These are phyloP conservation scores for Drechmeria coniospora DNA, from an alignment of 2,329 filamentous ascomycete species.

Conservation along the genomic window DNA sequence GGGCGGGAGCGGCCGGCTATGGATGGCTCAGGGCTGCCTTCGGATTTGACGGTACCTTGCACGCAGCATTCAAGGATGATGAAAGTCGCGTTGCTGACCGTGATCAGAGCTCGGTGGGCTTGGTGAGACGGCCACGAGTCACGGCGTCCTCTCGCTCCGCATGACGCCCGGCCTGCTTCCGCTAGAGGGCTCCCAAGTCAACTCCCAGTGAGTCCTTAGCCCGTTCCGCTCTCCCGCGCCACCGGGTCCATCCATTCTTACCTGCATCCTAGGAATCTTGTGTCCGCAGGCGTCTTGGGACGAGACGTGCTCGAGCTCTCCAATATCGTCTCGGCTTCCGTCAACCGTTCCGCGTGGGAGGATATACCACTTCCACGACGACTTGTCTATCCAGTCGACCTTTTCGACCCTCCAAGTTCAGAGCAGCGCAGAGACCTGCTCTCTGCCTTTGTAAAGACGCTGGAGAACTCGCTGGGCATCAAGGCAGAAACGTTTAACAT, in stretches of 20 bases:
- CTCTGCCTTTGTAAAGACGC: conserved; percentile 9
- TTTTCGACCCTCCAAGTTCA: conserved; percentile 3
- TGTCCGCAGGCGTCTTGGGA: conserved; percentile 9
- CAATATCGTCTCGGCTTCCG: conserved; percentile 5
- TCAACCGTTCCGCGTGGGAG: conserved; percentile 3
- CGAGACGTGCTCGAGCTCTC: conserved; percentile 12
- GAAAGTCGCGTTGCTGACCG: background rate
- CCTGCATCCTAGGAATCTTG: conserved; percentile 4
- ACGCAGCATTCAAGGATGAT: background rate
- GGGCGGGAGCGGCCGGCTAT: conserved; percentile 21
- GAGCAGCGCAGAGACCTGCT: conserved; percentile 5
- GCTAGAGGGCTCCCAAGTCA: conserved; percentile 3
- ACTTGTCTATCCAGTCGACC: conserved; percentile 13
- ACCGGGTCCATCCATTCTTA: conserved; percentile 1
- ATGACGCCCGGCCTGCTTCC: conserved; percentile 6
- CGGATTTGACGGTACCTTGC: conserved; percentile 18
- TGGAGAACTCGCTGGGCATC: conserved; percentile 10
- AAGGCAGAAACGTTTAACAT: conserved; percentile 8
- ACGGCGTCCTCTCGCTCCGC: conserved; percentile 16
- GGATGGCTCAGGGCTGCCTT: conserved; percentile 24
- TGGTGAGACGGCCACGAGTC: conserved; percentile 7
- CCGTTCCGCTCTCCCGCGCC: too few species aligned
- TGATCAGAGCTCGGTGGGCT: conserved; percentile 8
- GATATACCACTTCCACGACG: conserved; percentile 3
- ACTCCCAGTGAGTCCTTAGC: conserved; percentile 9